phyloP scores from a whole-genome alignment of 805 yeast genomes.

The Wickerhamiella shivajii region DNA sequence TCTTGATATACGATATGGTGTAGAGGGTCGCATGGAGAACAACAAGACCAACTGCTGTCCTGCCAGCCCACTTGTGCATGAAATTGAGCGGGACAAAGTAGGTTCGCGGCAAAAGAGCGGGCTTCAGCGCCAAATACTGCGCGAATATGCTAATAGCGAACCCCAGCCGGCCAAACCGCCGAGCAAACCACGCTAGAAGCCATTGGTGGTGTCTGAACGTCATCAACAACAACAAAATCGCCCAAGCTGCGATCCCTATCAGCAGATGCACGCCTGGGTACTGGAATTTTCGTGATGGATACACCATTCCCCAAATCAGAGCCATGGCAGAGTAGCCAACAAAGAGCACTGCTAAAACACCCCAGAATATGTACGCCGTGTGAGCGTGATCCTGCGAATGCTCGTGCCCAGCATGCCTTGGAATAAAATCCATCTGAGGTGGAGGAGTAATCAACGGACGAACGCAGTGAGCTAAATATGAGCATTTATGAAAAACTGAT shows the following conservation, averaged over 20 bases:
- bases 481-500: too few species aligned
- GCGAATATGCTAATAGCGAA: constrained; percentile 64
- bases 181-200: constrained; percentile 35
- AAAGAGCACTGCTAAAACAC: constrained; percentile 7
- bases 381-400: constrained; percentile 12
- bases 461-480: too few species aligned
- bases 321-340: constrained; percentile 11
- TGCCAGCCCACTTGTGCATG: constrained; percentile 80
- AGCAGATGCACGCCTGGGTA: constrained; percentile 10
- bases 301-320: constrained; percentile 2
- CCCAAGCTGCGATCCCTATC: constrained; percentile 8
- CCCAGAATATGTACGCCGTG: constrained; percentile 12
- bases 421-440: too few species aligned
- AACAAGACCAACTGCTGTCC: constrained; percentile 59
- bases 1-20: constrained; percentile 10
- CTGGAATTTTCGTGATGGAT: constrained; percentile 4
- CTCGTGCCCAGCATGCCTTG: constrained; percentile 9
- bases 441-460: too few species aligned
- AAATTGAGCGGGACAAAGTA: constrained; percentile 59
- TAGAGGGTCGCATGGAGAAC: constrained; percentile 51
- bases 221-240: constrained; percentile 8
- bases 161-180: constrained; percentile 64
- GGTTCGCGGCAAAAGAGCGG: constrained; percentile 69
- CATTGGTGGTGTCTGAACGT: constrained; percentile 10
- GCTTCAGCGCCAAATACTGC: constrained; percentile 60